A percentile compares a stretch with the other conserved stretches of the same genome.
Evolutionary conservation across 495 filamentous ascomycete species (phyloP).

Genomic region (Penicillium chermesinum): DNA sequence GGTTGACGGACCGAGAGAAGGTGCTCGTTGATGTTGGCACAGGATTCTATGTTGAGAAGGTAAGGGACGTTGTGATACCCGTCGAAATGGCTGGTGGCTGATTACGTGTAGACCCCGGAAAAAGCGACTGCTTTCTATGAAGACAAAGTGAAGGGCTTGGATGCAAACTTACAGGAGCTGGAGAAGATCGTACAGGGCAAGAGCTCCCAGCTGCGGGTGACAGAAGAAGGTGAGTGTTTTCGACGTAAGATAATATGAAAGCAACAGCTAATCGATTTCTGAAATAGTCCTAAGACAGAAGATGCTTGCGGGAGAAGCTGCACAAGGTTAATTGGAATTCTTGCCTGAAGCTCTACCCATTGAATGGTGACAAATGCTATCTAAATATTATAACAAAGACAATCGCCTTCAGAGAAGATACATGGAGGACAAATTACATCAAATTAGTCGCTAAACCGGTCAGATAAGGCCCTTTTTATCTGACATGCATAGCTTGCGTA

Average conservation of each 20-base stretch:
- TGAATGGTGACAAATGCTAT: too few relatives aligned
- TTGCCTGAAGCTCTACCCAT: too few relatives aligned
- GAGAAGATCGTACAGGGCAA: slow-evolving; percentile 84
- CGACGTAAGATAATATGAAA: neutral
- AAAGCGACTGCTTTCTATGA: slow-evolving; percentile 83
- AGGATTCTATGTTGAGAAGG: slow-evolving; percentile 96
- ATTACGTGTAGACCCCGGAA: slow-evolving; percentile 47
- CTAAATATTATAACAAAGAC: neutral
- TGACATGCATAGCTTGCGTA: too few relatives aligned
- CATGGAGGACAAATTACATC: too few relatives aligned
- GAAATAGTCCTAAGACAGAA: slow-evolving; percentile 43
- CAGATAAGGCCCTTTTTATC: too few relatives aligned
- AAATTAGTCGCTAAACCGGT: too few relatives aligned
- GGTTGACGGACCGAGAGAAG: slow-evolving; percentile 65
- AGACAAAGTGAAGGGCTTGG: slow-evolving; percentile 74
- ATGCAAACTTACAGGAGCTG: slow-evolving; percentile 71
- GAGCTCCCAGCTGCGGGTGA: slow-evolving; percentile 72
- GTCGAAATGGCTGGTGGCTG: neutral
- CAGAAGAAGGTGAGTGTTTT: slow-evolving; percentile 72
- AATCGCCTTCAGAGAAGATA: too few relatives aligned
- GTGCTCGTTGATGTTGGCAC: slow-evolving; percentile 96
- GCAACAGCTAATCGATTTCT: neutral
- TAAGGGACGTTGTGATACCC: slow-evolving; percentile 15
- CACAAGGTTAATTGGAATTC: slow-evolving; percentile 17
- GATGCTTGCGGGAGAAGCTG: slow-evolving; percentile 38